Evolutionary conservation across 2,329 filamentous ascomycete species (phyloP).

Genomic region (Pseudogymnoascus sp.): DNA sequence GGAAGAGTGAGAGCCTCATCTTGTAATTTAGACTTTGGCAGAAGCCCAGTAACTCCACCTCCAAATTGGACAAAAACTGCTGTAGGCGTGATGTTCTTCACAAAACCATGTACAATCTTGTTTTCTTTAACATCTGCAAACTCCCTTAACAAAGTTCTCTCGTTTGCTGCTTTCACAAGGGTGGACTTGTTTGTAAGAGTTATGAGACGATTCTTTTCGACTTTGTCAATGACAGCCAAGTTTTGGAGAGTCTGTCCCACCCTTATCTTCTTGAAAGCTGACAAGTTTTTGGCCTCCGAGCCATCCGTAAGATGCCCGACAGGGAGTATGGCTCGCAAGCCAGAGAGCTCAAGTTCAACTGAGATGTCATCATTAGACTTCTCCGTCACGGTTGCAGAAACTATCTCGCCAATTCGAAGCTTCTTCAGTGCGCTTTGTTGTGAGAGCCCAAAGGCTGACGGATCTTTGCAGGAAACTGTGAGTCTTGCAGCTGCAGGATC

Average conservation of each 20-base stretch:
- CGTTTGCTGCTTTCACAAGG: conserved; percentile 66
- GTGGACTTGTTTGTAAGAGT: conserved; percentile 77
- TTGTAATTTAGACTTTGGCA: conserved; percentile 72
- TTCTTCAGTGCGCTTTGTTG: conserved; percentile 71
- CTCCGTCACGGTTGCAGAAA: conserved; percentile 73
- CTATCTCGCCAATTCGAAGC: conserved; percentile 65
- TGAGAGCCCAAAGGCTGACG: conserved; percentile 64
- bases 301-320: conserved; percentile 80
- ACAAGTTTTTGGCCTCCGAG: conserved; percentile 68
- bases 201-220: conserved; percentile 68
- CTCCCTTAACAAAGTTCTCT: conserved; percentile 61
- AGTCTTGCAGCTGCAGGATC: conserved; percentile 65
- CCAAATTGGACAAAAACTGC: conserved; percentile 87
- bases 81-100: conserved; percentile 74
- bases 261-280: conserved; percentile 70
- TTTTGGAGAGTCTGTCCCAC: conserved; percentile 78
- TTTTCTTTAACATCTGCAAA: conserved; percentile 68
- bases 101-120: conserved; percentile 65
- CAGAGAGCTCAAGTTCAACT: conserved; percentile 66
- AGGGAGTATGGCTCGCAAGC: conserved; percentile 70
- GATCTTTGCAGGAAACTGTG: conserved; percentile 89
- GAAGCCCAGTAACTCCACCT: conserved; percentile 65
- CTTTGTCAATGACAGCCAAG: conserved; percentile 80
- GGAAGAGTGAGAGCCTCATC: conserved; percentile 60
- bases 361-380: conserved; percentile 71